Evolutionary conservation across 257 asterid species (phyloP).

Genomic region (Solanum ossicruentum): DNA sequence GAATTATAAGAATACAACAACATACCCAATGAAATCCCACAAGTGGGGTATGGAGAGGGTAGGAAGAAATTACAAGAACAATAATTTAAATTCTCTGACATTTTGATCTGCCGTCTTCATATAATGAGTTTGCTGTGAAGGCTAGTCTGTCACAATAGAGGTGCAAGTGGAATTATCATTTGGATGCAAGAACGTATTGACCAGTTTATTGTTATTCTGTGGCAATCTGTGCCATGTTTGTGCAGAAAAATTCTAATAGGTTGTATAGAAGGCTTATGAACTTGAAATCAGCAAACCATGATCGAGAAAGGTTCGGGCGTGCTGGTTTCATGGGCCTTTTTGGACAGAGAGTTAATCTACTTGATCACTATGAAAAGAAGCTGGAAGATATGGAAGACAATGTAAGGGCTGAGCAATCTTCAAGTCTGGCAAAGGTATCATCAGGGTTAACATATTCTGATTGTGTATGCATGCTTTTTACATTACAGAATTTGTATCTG

Average conservation of each 20-base stretch:
- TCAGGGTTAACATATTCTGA: neutral
- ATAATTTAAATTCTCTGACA: neutral
- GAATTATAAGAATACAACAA: neutral
- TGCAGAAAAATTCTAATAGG: slow-evolving; percentile 53
- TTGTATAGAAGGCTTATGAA: slow-evolving; percentile 39
- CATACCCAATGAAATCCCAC: too few relatives aligned
- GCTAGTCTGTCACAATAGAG: neutral
- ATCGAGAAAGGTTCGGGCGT: slow-evolving; percentile 31
- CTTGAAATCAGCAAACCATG: slow-evolving; percentile 27
- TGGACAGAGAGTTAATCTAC: slow-evolving; percentile 37
- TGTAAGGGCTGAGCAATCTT: slow-evolving; percentile 56
- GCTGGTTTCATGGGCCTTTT: slow-evolving; percentile 56
- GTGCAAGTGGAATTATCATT: neutral
- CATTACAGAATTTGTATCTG: neutral
- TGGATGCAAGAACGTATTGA: neutral
- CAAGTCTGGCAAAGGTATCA: slow-evolving; percentile 50
- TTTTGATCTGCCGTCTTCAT: neutral
- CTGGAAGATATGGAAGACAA: slow-evolving; percentile 55
- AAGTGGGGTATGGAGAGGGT: too few relatives aligned
- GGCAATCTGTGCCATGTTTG: neutral
- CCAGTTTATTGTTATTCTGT: neutral
- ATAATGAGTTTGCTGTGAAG: neutral
- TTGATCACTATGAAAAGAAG: slow-evolving; percentile 62
- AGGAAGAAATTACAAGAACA: neutral
- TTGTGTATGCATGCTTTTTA: neutral